Evolutionary conservation across 176 grass and related monocot species (phyloP).

Genomic region (Carex pumila): DNA sequence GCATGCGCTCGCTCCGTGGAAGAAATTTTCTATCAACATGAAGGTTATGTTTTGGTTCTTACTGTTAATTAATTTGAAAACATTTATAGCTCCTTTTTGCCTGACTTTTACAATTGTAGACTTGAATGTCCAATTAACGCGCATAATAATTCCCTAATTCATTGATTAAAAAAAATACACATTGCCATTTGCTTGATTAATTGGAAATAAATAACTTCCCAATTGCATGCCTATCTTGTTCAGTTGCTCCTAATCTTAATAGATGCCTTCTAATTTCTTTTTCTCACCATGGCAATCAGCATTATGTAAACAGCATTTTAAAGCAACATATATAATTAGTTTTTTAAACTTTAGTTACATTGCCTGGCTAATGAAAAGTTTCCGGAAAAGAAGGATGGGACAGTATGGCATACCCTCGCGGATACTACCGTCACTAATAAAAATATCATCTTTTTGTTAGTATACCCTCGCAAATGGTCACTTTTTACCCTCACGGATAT

Average conservation of each 20-base stretch:
- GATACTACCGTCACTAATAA: no score
- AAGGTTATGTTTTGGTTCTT: conserved; percentile 13
- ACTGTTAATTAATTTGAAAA: background rate
- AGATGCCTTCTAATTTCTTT: background rate
- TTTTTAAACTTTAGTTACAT: background rate
- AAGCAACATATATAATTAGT: background rate
- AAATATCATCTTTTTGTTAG: no score
- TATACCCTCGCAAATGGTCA: no score
- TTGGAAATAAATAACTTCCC: background rate
- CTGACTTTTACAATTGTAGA: background rate
- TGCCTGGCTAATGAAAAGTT: background rate
- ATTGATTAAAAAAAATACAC: background rate
- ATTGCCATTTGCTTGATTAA: background rate
- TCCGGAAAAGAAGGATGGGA: background rate
- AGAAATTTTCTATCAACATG: conserved; percentile 35
- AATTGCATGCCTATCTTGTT: background rate
- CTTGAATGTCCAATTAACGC: background rate
- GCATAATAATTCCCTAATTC: background rate
- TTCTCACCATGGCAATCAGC: background rate
- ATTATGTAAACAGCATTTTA: background rate
- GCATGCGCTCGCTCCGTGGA: conserved; percentile 49
- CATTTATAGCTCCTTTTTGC: background rate
- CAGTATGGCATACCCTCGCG: no score
- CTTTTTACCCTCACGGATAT: no score
- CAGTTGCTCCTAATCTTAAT: background rate